Evolutionary conservation across 2,329 filamentous ascomycete species (phyloP).

Genomic region (Hypoxylon sp.): DNA sequence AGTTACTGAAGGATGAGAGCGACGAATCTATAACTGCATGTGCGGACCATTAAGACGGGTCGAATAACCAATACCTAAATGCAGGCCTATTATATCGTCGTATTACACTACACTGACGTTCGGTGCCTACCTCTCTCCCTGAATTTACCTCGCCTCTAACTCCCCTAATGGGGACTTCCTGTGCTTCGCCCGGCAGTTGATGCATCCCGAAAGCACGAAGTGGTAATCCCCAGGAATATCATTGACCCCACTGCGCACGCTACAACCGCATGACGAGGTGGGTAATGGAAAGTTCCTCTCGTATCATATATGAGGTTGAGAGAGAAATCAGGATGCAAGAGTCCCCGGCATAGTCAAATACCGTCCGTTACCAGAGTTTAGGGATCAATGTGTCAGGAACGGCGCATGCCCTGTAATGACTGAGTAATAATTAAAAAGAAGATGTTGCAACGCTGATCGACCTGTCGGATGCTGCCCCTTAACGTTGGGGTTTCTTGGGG

Average conservation of each 20-base stretch:
- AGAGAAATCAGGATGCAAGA: conserved; percentile 15
- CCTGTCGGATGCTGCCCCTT: conserved; percentile 32
- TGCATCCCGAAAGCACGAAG: conserved; percentile 35
- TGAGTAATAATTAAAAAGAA: conserved; percentile 39
- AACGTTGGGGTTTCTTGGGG: conserved; percentile 22
- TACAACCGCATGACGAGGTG: conserved; percentile 28
- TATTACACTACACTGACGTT: conserved; percentile 35
- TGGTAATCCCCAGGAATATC: conserved; percentile 37
- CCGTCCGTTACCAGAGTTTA: conserved; percentile 31
- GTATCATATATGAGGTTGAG: conserved; percentile 30
- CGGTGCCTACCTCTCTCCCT: conserved; percentile 31
- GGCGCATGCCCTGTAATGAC: conserved; percentile 38
- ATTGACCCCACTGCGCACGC: conserved; percentile 42
- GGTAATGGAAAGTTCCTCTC: conserved; percentile 26
- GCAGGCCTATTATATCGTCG: conserved; percentile 35
- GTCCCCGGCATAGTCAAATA: conserved; percentile 26
- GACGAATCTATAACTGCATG: conserved; percentile 11
- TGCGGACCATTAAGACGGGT: conserved; percentile 25
- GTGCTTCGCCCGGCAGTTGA: conserved; percentile 41
- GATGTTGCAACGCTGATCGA: conserved; percentile 21
- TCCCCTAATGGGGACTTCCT: conserved; percentile 32
- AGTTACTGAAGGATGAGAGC: conserved; percentile 27
- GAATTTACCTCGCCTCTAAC: conserved; percentile 43
- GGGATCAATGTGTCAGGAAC: conserved; percentile 35
- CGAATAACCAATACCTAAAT: conserved; percentile 25